Percentiles rank a stretch among this genome's conserved stretches.
phyloP scores from a whole-genome alignment of 2,329 filamentous ascomycete genomes.

The Colletotrichum tropicale region DNA sequence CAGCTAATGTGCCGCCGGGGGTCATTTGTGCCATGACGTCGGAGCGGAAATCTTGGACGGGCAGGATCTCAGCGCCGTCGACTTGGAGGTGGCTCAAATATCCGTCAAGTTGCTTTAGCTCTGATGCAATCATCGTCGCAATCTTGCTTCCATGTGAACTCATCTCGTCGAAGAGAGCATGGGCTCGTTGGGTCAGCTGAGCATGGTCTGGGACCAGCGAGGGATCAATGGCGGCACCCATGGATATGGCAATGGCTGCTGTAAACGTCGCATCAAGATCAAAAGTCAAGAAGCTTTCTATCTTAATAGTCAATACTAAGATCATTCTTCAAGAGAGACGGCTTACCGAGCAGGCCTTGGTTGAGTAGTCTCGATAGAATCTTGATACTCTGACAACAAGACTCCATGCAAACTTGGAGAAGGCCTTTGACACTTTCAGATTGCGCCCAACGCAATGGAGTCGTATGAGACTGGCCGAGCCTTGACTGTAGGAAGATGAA shows the following conservation, averaged over 20 bases:
- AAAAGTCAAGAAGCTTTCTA: neutral
- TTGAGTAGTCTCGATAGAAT: neutral
- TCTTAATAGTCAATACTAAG: neutral
- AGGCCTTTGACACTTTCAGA: neutral
- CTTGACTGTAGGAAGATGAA: neutral
- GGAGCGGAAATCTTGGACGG: neutral
- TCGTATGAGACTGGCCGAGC: neutral
- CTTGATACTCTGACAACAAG: neutral
- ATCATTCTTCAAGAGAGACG: rapidly evolving
- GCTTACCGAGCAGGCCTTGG: neutral
- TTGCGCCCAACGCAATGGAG: neutral
- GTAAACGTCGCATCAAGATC: neutral
- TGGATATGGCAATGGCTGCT: neutral
- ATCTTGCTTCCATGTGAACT: neutral
- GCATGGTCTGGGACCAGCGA: neutral
- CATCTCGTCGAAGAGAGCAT: neutral
- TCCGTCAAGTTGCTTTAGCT: neutral
- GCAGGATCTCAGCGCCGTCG: neutral
- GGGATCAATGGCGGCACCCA: neutral
- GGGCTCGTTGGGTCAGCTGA: neutral
- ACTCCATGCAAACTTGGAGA: neutral
- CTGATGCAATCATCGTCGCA: neutral
- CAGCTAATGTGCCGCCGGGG: neutral
- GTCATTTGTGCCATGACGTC: neutral
- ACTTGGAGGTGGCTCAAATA: neutral